Conservation (phyloP, 306 rosid species). For the Cucurbita argyrosperma region DNA sequence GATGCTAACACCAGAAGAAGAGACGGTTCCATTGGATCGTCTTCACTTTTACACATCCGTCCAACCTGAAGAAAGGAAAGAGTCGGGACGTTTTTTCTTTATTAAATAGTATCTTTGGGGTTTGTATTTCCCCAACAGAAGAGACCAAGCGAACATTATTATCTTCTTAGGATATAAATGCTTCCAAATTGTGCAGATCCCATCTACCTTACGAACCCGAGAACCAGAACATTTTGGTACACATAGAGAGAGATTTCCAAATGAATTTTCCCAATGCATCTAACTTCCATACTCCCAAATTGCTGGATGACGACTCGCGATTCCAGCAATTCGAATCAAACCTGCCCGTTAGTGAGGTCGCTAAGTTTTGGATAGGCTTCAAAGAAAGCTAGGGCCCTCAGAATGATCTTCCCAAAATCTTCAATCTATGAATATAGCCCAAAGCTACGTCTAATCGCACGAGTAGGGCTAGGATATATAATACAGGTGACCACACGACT, state of each 20-base stretch:
- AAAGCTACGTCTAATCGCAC: background rate
- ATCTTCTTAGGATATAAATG: background rate
- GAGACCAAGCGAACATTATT: background rate
- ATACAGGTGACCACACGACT: background rate
- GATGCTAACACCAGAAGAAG: background rate
- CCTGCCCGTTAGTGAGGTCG: background rate
- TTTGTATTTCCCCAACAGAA: background rate
- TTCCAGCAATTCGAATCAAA: background rate
- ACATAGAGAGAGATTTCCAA: background rate
- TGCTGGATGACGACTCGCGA: background rate
- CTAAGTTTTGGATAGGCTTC: background rate
- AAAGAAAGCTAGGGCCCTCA: background rate
- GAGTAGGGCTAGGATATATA: background rate
- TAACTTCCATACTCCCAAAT: background rate
- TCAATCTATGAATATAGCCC: background rate
- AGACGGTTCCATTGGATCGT: background rate
- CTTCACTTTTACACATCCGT: background rate
- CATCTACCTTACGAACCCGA: background rate
- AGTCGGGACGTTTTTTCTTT: background rate
- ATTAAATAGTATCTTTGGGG: background rate
- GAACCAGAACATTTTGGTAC: background rate
- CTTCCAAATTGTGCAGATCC: background rate
- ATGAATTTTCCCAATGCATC: background rate
- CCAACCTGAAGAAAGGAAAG: background rate
- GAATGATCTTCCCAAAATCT: background rate